Evolutionary conservation across 2,329 filamentous ascomycete genomes (phyloP).

Genomic region (Spiromastix sp.): DNA sequence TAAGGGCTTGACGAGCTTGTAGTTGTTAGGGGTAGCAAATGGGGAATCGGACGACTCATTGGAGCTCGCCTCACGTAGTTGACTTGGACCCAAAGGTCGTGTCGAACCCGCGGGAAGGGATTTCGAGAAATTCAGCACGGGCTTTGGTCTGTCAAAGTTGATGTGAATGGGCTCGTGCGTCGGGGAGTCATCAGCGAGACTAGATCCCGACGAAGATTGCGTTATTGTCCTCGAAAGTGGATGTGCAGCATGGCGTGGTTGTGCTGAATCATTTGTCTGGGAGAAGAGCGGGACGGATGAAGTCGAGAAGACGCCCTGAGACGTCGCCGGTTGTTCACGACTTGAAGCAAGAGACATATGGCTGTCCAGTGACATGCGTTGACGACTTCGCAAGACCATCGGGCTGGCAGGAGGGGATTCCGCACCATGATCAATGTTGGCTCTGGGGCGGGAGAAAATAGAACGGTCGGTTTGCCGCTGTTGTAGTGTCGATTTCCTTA

Average conservation of each 20-base stretch:
- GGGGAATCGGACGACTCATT: constrained; percentile 38
- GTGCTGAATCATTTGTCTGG: constrained; percentile 21
- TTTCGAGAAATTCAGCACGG: constrained; percentile 55
- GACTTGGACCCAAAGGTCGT: constrained; percentile 27
- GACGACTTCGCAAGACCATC: constrained; percentile 48
- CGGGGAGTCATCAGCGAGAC: constrained; percentile 61
- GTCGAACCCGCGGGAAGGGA: constrained; percentile 60
- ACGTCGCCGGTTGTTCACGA: constrained; percentile 56
- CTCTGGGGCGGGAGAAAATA: constrained; percentile 36
- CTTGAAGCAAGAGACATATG: constrained; percentile 54
- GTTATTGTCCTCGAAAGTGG: constrained; percentile 80
- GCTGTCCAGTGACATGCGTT: constrained; percentile 70
- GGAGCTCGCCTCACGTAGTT: constrained; percentile 40
- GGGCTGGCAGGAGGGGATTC: constrained; percentile 47
- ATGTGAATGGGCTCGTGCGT: constrained; percentile 50
- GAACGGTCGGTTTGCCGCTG: constrained; percentile 65
- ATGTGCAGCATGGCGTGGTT: constrained; percentile 47
- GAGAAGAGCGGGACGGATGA: constrained; percentile 37
- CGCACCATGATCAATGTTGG: constrained; percentile 19
- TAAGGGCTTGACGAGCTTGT: constrained; percentile 65
- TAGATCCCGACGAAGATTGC: constrained; percentile 76
- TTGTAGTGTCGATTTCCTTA: constrained; percentile 79
- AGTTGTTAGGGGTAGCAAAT: constrained; percentile 65
- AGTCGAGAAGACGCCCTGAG: constrained; percentile 40
- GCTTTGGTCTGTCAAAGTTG: constrained; percentile 40